Base-by-base conservation (phyloP, 164 flowering plant genomes). In the Platanus orientalis region DNA sequence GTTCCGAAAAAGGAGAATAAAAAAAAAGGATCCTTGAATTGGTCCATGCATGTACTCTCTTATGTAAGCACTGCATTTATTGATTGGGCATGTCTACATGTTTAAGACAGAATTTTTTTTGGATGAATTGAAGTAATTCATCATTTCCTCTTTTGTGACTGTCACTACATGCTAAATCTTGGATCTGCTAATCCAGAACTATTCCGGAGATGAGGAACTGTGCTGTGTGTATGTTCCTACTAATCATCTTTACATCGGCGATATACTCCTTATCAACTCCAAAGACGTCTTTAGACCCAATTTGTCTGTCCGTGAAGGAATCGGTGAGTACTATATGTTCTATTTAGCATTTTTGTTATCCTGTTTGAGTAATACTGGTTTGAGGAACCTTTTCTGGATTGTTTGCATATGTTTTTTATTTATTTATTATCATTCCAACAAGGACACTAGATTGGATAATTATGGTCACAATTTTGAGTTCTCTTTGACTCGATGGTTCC, bases 171-270 rank as follows among this genome's bases (percentile, higher is more conserved):
- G 32, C 45, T 24, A 12, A 29, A 23, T 17, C 13, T 48, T 10
- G 58, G 54, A 28, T 16, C 23, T 63, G 36, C 36, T 51, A 27
- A 47, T 71, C 39, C 79, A 84, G 92, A 78, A 61, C 56, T 80
- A 86, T 60, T 68, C 87, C 17, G 87, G 83, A 42, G 92, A 84
- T 11, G 89, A 86, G 75, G 89, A 86, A 68, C 78, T 86, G 28
- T 86, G 83, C 78, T 84, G 89, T 71, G 89, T 86, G 50, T 86
- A 79, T 66, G 89, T 86, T 26, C 92, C 92, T 52, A 86, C 92
- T 1, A 86, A 86, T 69, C 89, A 86, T 77, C 89, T 86, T n/a
- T 86, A 86, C 75, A 81, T 86, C 24, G 92, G 92, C 7, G 92
- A 86, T 69, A 76, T 86, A 65, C 82, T 86, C 69, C 73, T 86